phyloP scores from a whole-genome alignment of 495 filamentous ascomycete genomes.

The Mycothermus thermophilus region DNA sequence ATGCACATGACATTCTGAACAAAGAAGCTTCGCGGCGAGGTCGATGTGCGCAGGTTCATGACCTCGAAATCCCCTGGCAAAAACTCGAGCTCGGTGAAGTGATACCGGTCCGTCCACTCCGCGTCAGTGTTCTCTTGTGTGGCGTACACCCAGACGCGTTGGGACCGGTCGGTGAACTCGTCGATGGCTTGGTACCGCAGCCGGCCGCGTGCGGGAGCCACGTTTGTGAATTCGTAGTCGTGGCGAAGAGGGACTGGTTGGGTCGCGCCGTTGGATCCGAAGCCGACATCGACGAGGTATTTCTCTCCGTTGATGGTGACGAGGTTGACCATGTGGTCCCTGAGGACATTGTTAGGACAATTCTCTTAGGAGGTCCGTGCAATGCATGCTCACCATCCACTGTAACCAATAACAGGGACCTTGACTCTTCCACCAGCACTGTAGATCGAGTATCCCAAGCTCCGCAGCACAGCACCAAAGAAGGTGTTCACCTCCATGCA shows the following conservation, averaged over 20 bases:
- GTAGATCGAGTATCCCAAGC: constrained; percentile 46
- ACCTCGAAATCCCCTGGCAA: constrained; percentile 36
- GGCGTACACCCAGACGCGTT: constrained; percentile 32
- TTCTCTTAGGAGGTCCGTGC: neutral
- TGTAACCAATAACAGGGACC: constrained; percentile 12
- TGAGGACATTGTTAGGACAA: constrained; percentile 9
- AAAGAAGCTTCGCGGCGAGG: constrained; percentile 26
- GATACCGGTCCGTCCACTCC: constrained; percentile 28
- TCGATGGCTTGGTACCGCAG: constrained; percentile 16
- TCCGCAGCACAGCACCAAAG: constrained; percentile 48
- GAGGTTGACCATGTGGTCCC: constrained; percentile 60
- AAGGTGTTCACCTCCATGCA: constrained; percentile 65
- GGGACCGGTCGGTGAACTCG: constrained; percentile 16
- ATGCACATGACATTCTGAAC: constrained; percentile 27
- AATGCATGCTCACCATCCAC: constrained; percentile 20
- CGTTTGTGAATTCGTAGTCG: constrained; percentile 3
- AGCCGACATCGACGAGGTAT: constrained; percentile 59
- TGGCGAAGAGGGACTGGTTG: constrained; percentile 20
- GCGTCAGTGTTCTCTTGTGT: constrained; percentile 8
- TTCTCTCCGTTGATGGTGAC: constrained; percentile 37
- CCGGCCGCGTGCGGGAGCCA: constrained; percentile 4
- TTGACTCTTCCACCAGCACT: constrained; percentile 28
- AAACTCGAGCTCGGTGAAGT: constrained; percentile 32
- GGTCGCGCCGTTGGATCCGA: constrained; percentile 37
- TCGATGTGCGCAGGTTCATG: constrained; percentile 44